Base-by-base conservation (phyloP, 257 asterid genomes). In the Nicotiana obtusifolia region DNA sequence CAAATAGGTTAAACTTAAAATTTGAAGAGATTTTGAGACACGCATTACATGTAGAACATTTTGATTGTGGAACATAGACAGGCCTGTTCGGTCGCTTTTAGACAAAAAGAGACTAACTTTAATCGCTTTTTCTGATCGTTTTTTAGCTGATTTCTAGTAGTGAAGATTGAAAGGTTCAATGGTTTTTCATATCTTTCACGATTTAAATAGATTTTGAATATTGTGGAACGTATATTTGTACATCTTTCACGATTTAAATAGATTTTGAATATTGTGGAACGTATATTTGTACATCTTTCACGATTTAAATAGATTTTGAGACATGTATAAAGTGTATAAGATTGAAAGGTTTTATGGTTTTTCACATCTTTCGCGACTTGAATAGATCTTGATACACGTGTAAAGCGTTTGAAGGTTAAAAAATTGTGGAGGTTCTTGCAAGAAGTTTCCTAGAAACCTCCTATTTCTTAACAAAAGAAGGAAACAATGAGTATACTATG, bases 401-500 rank as follows among this genome's bases (percentile, higher is more conserved):
- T 19, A 68, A 41, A 20, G 47, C 26, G 24, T 6, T n/a, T 5
- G 11, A 68, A 68, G 8, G 1, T 10, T 64, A 80, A 81, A 78
- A 84, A 80, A 7, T 1, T 0, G 5, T 7, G 1, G 26, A 31
- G 17, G 5, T 73, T 84, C 80, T 84, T 80, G 76, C 41, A 65
- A 61, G 85, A 84, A 88, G 80, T 87, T 90, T 85, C 80, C 5
- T 54, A 19, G 62, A 81, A 80, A 81, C 75, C 84, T 83, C 20
- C 76, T 44, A 8, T 1, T 19, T 80, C 2, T 5, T 22, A 80
- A 22, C 24, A 80, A 64, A 56, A 81, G 44, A 73, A 65, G 49
- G 24, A 79, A 62, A 37, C 52, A 41, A 62, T 41, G 19, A 56
- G 10, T 31, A 31, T 20, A 64, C 11, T 20, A 20, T 64, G 69